Evolutionary conservation across 345 rosid species (phyloP).

Genomic region (Excoecaria cochinchinensis): DNA sequence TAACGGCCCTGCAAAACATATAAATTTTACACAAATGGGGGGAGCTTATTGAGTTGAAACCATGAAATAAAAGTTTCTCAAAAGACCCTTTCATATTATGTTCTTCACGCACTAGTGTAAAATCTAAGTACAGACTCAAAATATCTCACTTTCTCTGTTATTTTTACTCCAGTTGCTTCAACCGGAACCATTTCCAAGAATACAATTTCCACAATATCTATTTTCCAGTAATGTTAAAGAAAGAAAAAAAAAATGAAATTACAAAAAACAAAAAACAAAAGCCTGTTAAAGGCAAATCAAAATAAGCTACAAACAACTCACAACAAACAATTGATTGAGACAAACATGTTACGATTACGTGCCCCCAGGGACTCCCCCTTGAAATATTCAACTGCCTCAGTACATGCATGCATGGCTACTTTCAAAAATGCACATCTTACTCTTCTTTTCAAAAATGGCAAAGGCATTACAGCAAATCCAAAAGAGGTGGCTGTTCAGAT

Average conservation of each 20-base stretch:
- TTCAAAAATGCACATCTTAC: background rate
- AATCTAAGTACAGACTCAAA: background rate
- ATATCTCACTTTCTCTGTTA: background rate
- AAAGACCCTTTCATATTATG: background rate
- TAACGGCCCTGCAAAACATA: no score
- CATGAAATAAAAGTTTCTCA: no score
- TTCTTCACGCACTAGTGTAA: background rate
- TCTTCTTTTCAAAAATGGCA: background rate
- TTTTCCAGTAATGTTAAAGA: background rate
- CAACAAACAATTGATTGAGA: background rate
- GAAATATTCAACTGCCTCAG: no score
- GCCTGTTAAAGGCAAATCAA: background rate
- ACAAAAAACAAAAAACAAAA: background rate
- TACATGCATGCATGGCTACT: background rate
- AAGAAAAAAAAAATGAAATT: background rate
- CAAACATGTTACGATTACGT: background rate
- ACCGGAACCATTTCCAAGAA: background rate
- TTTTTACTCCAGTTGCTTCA: background rate
- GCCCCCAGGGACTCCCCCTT: no score
- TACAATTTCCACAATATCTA: conserved; percentile 1
- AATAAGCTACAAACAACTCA: conserved; percentile 6
- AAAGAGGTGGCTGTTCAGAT: conserved; percentile 57
- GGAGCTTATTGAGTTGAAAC: no score
- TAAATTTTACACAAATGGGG: no score
- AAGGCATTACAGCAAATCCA: conserved; percentile 63